Evolutionary conservation across 2,329 filamentous ascomycete species (phyloP).

Genomic region (Scleromitrula shiraiana): DNA sequence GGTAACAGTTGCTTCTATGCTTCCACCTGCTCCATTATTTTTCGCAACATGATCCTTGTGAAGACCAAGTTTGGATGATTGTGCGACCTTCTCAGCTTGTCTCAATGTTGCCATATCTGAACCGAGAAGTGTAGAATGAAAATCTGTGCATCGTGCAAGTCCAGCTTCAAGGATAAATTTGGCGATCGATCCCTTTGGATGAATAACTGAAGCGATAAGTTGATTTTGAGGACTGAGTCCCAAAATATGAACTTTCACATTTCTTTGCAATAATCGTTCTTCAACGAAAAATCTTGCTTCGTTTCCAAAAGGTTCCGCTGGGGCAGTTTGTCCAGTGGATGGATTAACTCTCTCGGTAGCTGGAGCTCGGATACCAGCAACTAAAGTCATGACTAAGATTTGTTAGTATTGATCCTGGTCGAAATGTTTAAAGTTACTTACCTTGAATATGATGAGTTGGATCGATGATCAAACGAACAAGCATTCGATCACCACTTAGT

Average conservation of each 20-base stretch:
- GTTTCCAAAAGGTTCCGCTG: slow-evolving; percentile 82
- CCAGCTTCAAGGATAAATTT: slow-evolving; percentile 85
- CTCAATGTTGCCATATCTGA: slow-evolving; percentile 79
- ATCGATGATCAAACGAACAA: slow-evolving; percentile 71
- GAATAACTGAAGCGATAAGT: slow-evolving; percentile 78
- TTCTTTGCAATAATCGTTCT: slow-evolving; percentile 73
- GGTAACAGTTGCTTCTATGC: slow-evolving; percentile 73
- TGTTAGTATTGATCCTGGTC: slow-evolving; percentile 8
- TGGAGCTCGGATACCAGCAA: slow-evolving; percentile 84
- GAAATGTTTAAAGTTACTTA: slow-evolving; percentile 4
- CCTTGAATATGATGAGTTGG: slow-evolving; percentile 67
- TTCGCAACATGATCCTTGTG: slow-evolving; percentile 77
- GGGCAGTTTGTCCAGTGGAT: slow-evolving; percentile 60
- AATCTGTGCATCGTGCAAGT: slow-evolving; percentile 86
- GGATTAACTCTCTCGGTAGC: slow-evolving; percentile 78
- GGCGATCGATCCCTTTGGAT: slow-evolving; percentile 88
- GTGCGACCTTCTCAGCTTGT: slow-evolving; percentile 79
- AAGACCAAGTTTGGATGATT: slow-evolving; percentile 65
- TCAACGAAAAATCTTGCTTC: slow-evolving; percentile 88
- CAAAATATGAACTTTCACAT: slow-evolving; percentile 73
- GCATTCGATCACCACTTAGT: slow-evolving; percentile 81
- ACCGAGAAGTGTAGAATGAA: slow-evolving; percentile 88
- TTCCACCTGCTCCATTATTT: slow-evolving; percentile 48
- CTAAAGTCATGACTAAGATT: slow-evolving; percentile 70
- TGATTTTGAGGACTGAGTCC: slow-evolving; percentile 86